phyloP scores from a whole-genome alignment of 805 yeast genomes.

The Sungouiozyma ichnusensis region DNA sequence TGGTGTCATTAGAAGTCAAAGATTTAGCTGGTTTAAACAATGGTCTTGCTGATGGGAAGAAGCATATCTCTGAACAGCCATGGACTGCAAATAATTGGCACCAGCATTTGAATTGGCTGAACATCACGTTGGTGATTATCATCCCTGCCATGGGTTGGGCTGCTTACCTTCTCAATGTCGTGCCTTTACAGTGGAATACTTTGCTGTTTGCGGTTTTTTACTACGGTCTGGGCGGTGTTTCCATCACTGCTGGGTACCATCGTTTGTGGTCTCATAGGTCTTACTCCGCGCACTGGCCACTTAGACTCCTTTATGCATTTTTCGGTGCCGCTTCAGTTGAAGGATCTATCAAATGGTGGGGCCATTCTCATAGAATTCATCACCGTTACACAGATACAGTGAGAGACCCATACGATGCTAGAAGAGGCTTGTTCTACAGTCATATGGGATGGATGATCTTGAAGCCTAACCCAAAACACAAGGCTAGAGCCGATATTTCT shows the following conservation, averaged over 20 bases:
- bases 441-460: constrained; percentile 82
- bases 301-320: constrained; percentile 55
- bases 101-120: constrained; percentile 70
- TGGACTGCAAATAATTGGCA: constrained; percentile 69
- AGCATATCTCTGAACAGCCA: constrained; percentile 67
- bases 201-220: constrained; percentile 37
- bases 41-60: constrained; percentile 13
- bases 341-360: constrained; percentile 87
- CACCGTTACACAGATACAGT: constrained; percentile 77
- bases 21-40: constrained; percentile 28
- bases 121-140: constrained; percentile 50
- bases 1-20: constrained; percentile 36
- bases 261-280: constrained; percentile 72
- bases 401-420: constrained; percentile 81
- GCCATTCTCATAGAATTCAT: constrained; percentile 75
- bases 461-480: constrained; percentile 70
- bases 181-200: constrained; percentile 42
- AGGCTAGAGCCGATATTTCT: constrained; percentile 73
- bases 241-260: constrained; percentile 81
- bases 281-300: constrained; percentile 50
- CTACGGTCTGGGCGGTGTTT: constrained; percentile 54
- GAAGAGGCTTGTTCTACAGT: constrained; percentile 73
- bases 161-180: constrained; percentile 30
- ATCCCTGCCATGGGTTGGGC: constrained; percentile 48
- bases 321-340: constrained; percentile 79